A percentile compares a stretch with the other conserved stretches of the same genome.
phyloP scores from a whole-genome alignment of 2,329 filamentous ascomycete species.

The Passalora sequoiae region DNA sequence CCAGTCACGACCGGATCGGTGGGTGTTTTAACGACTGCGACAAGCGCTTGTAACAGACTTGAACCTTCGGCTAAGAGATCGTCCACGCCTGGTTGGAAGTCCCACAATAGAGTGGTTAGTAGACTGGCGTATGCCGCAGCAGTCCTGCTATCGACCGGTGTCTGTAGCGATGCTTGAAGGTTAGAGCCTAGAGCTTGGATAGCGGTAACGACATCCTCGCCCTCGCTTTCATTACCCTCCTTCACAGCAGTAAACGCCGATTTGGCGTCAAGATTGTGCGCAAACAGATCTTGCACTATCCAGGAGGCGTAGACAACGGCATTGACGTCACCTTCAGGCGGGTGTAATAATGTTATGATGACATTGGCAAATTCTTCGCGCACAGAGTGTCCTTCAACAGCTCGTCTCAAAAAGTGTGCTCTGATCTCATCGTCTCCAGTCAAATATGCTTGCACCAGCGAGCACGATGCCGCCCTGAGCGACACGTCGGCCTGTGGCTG shows the following conservation, averaged over 20 bases:
- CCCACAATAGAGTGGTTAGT: slow-evolving; percentile 82
- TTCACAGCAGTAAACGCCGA: slow-evolving; percentile 71
- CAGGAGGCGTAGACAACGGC: slow-evolving; percentile 84
- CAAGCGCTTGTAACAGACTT: slow-evolving; percentile 61
- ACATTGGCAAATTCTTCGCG: slow-evolving; percentile 80
- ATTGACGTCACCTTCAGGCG: slow-evolving; percentile 71
- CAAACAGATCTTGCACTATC: slow-evolving; percentile 78
- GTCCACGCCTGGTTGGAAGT: slow-evolving; percentile 85
- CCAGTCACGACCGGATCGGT: slow-evolving; percentile 50
- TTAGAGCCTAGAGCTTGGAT: slow-evolving; percentile 85
- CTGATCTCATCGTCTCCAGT: slow-evolving; percentile 74
- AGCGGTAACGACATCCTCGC: slow-evolving; percentile 91
- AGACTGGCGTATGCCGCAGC: slow-evolving; percentile 85
- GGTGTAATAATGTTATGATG: slow-evolving; percentile 70
- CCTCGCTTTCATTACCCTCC: slow-evolving; percentile 81
- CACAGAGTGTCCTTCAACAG: slow-evolving; percentile 80
- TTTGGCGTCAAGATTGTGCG: slow-evolving; percentile 75
- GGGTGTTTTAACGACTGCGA: slow-evolving; percentile 53
- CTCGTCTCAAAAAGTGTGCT: slow-evolving; percentile 77
- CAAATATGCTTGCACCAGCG: slow-evolving; percentile 91
- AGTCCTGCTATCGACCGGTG: slow-evolving; percentile 66
- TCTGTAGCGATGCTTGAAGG: slow-evolving; percentile 70
- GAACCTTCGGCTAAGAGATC: slow-evolving; percentile 90
- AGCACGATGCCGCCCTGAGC: slow-evolving; percentile 75
- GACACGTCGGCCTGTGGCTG: slow-evolving; percentile 66